Percentiles rank a stretch among this genome's conserved stretches.
These are phyloP conservation scores for Byssochlamys sp. DNA, from an alignment of 2,329 filamentous ascomycete genomes.

Conservation along the genomic window DNA sequence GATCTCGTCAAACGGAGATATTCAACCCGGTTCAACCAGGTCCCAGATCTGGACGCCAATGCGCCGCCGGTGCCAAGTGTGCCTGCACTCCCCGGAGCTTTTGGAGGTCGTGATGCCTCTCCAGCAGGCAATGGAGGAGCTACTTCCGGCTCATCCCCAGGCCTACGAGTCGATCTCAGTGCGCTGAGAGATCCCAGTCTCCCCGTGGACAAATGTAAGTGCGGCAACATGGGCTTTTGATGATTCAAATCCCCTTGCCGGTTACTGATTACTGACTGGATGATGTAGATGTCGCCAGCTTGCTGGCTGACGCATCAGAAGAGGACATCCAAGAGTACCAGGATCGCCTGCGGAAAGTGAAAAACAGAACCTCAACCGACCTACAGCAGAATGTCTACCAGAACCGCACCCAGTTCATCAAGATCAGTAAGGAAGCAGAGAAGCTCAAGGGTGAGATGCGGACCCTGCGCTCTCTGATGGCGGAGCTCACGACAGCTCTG, in stretches of 20 bases:
- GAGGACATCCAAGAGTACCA: slow-evolving; percentile 79
- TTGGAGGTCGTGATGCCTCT: slow-evolving; percentile 38
- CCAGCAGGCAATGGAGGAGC: slow-evolving; percentile 37
- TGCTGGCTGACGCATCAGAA: slow-evolving; percentile 76
- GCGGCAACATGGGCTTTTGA: not conserved
- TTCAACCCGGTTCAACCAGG: slow-evolving; percentile 79
- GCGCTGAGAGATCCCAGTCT: slow-evolving; percentile 71
- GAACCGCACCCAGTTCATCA: slow-evolving; percentile 96
- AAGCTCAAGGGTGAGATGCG: slow-evolving; percentile 96
- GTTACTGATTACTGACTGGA: slow-evolving; percentile 4
- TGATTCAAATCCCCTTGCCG: not conserved
- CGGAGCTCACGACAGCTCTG: slow-evolving; percentile 70
- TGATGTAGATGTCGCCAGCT: slow-evolving; percentile 42
- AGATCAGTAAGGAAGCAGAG: slow-evolving; percentile 97
- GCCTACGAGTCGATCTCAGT: slow-evolving; percentile 61
- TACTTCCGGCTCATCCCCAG: slow-evolving; percentile 45
- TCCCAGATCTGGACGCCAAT: slow-evolving; percentile 57
- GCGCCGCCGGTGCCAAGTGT: slow-evolving; percentile 63
- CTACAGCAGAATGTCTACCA: slow-evolving; percentile 93
- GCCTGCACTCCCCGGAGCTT: slow-evolving; percentile 51
- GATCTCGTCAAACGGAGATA: slow-evolving; percentile 92
- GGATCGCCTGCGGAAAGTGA: slow-evolving; percentile 62
- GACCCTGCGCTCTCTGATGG: slow-evolving; percentile 78
- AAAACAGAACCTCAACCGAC: slow-evolving; percentile 67
- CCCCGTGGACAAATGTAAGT: slow-evolving; percentile 65